phyloP scores from a whole-genome alignment of 306 rosid genomes.

The Rubus parviflorus region DNA sequence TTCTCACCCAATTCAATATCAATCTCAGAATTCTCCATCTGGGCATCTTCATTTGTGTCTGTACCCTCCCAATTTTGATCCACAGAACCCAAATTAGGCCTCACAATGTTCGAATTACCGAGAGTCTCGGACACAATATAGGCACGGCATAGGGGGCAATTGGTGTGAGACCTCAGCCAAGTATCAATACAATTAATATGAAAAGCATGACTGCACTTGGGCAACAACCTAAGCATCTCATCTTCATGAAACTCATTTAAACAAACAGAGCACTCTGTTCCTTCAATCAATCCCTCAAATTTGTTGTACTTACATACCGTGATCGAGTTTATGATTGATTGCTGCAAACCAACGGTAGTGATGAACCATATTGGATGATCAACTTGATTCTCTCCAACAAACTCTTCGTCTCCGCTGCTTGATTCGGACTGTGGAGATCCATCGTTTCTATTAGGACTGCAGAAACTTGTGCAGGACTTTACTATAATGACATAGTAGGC shows the following conservation, averaged over 20 bases:
- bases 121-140: slow-evolving; percentile 27
- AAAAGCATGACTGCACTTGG: slow-evolving; percentile 74
- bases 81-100: slow-evolving; percentile 13
- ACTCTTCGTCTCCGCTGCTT: slow-evolving; percentile 33
- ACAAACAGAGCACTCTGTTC: slow-evolving; percentile 70
- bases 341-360: slow-evolving; percentile 62
- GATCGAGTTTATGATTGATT: slow-evolving; percentile 63
- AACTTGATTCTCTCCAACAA: slow-evolving; percentile 45
- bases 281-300: slow-evolving; percentile 64
- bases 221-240: slow-evolving; percentile 56
- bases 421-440: slow-evolving; percentile 26
- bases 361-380: slow-evolving; percentile 76
- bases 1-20: slow-evolving; percentile 26
- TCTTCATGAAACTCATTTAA: slow-evolving; percentile 60
- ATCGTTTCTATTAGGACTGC: slow-evolving; percentile 22
- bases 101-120: slow-evolving; percentile 12
- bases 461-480: slow-evolving; percentile 48
- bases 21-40: slow-evolving; percentile 28
- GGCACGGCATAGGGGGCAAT: slow-evolving; percentile 75
- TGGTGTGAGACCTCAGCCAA: slow-evolving; percentile 72
- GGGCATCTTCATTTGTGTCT: slow-evolving; percentile 35
- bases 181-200: slow-evolving; percentile 65
- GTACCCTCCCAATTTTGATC: slow-evolving; percentile 29
- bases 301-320: slow-evolving; percentile 47
- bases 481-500: slow-evolving; percentile 49